phyloP scores from a whole-genome alignment of 2,329 filamentous ascomycete genomes.

The Tolypocladium ophioglossoides region DNA sequence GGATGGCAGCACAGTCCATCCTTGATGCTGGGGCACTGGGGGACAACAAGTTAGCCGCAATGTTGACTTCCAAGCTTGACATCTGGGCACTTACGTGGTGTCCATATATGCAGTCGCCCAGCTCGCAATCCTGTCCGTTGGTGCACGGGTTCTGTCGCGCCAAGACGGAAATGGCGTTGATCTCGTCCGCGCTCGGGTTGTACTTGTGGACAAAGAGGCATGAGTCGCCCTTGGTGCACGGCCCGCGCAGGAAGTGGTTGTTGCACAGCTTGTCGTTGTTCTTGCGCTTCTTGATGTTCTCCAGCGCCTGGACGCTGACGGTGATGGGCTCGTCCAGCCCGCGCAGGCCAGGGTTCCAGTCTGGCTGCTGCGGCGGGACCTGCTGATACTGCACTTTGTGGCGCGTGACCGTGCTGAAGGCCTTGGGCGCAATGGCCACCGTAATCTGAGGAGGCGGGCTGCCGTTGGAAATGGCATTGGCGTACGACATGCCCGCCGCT shows the following conservation, averaged over 20 bases:
- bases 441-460: conserved; percentile 30
- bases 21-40: conserved; percentile 41
- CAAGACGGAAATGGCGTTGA: conserved; percentile 43
- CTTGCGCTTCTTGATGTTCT: conserved; percentile 45
- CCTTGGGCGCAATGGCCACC: conserved; percentile 26
- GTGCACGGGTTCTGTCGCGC: conserved; percentile 48
- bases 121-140: conserved; percentile 45
- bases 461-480: conserved; percentile 28
- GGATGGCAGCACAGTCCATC: conserved; percentile 42
- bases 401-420: conserved; percentile 1
- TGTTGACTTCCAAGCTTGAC: neutral
- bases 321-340: conserved; percentile 43
- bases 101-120: conserved; percentile 50
- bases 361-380: conserved; percentile 17
- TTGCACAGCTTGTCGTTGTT: conserved; percentile 50
- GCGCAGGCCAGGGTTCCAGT: conserved; percentile 43
- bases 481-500: conserved; percentile 23
- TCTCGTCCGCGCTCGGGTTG: conserved; percentile 40
- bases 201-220: conserved; percentile 50
- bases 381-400: conserved; percentile 9
- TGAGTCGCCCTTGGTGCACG: conserved; percentile 41
- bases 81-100: conserved; percentile 39
- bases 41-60: neutral
- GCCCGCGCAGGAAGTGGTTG: conserved; percentile 48
- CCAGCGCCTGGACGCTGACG: conserved; percentile 34